Conservation (phyloP, 2,329 filamentous ascomycete species). For the Bimuria novae-zelandiae region DNA sequence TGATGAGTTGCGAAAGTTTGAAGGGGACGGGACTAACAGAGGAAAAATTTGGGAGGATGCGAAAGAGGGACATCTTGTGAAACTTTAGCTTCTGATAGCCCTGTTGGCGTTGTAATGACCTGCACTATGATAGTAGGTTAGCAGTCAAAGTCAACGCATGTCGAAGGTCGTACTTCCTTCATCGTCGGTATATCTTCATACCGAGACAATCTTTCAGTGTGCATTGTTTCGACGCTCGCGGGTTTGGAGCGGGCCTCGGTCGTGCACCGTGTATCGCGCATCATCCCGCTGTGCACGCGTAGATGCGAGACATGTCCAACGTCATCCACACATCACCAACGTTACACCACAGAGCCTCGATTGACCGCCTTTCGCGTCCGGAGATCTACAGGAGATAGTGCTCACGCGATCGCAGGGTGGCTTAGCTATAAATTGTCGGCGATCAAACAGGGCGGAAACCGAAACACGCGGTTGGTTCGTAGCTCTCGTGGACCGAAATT, state of each 20-base stretch:
- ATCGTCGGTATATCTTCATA: not conserved
- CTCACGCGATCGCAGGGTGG: constrained; percentile 8
- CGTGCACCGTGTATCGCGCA: not conserved
- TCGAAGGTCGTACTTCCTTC: not conserved
- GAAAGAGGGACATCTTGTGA: too few relatives aligned
- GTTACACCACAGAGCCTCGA: constrained; percentile 12
- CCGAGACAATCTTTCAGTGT: not conserved
- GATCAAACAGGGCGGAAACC: constrained; percentile 14
- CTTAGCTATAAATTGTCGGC: constrained; percentile 7
- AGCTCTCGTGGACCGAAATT: constrained; percentile 5
- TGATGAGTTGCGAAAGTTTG: too few relatives aligned
- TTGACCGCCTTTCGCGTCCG: constrained; percentile 19
- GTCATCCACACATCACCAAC: not conserved
- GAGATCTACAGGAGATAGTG: constrained; percentile 17
- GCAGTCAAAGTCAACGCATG: not conserved
- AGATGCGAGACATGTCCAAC: not conserved
- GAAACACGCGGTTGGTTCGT: not conserved
- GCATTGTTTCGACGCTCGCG: not conserved
- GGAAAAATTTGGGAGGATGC: too few relatives aligned
- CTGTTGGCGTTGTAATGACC: too few relatives aligned
- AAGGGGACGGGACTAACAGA: too few relatives aligned
- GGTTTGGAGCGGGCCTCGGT: not conserved
- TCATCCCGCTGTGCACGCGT: not conserved
- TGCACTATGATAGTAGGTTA: too few relatives aligned
- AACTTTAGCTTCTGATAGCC: too few relatives aligned